Base-by-base conservation (phyloP, 108 stramenopile genomes). In the Cyclotella kingstonii region DNA sequence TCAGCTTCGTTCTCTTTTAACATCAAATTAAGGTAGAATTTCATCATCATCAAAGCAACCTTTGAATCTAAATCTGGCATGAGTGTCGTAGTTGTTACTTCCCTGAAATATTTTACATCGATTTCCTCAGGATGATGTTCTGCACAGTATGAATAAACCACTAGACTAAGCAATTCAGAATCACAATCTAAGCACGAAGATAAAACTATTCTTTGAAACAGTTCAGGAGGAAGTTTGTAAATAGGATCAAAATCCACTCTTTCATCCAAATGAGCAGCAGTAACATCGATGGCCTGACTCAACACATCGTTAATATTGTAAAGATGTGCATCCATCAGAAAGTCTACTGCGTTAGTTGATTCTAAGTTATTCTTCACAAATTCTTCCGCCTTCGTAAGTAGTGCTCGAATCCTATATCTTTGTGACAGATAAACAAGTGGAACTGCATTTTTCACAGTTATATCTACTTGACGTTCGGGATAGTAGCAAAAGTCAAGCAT, bases 91-190 rank as follows among this genome's bases (percentile, higher is more conserved):
- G 52, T 75, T 12, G 73, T 75, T 6, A 75, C 27, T 35, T 75
- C 73, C 29, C 73, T 66, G 44, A 75, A 66, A 62, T 75, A 75
- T 33, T 75, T 60, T 17, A 75, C 65, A 47, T 75, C 73, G 17
- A 75, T 66, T 18, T 75, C 64, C 5, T 75, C 44, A 15, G 44
- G 57, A 44, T 75, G 64, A 54, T 75, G 70, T 51, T 75, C 73
- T 3, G 60, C 65, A 46, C 73, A 75, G 52, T 75, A 75, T 11
- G 73, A 75, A 48, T 55, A 75, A 2, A 75, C 73, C 50, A 75
- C 58, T 60, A 75, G 61, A 62, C 73, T 75, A 27, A 75, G 42
- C 1, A 75, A 46, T 41, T 67, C 73, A 51, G 65, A 60, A 26
- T 75, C 73, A 31, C 73, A 75, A 18, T 65, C 38, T 35, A 75